These are phyloP conservation scores for Achaetomium macrosporum DNA, from an alignment of 2,329 filamentous ascomycete genomes.

Conservation along the genomic window DNA sequence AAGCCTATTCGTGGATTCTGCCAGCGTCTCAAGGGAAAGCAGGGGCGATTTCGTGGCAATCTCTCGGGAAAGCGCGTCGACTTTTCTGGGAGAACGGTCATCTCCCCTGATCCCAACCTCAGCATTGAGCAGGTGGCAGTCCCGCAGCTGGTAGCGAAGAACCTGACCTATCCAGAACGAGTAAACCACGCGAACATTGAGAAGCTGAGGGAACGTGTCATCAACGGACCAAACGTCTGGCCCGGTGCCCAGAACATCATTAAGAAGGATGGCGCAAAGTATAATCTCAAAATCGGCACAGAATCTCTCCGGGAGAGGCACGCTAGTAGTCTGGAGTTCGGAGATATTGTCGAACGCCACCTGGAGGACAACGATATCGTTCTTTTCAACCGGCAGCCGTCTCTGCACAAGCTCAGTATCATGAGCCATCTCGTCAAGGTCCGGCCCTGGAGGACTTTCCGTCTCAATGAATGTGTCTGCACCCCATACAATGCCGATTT, in stretches of 20 bases:
- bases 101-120: slow-evolving; percentile 92
- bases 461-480: slow-evolving; percentile 96
- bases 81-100: slow-evolving; percentile 95
- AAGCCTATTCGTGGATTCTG: slow-evolving; percentile 92
- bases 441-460: slow-evolving; percentile 90
- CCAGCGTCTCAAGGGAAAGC: slow-evolving; percentile 92
- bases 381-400: slow-evolving; percentile 96
- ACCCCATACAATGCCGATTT: slow-evolving; percentile 99
- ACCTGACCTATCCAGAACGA: slow-evolving; percentile 89
- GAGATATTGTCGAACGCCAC: slow-evolving; percentile 90
- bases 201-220: slow-evolving; percentile 68
- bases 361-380: slow-evolving; percentile 94
- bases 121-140: slow-evolving; percentile 91
- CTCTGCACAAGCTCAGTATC: slow-evolving; percentile 96
- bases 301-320: slow-evolving; percentile 47
- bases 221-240: slow-evolving; percentile 71
- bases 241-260: slow-evolving; percentile 82
- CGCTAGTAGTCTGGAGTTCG: slow-evolving; percentile 70
- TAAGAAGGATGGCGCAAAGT: slow-evolving; percentile 64
- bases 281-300: slow-evolving; percentile 70
- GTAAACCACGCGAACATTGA: slow-evolving; percentile 80
- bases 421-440: slow-evolving; percentile 93
- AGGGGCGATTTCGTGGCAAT: slow-evolving; percentile 94
- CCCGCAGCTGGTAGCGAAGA: slow-evolving; percentile 86
- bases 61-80: slow-evolving; percentile 97